Evolutionary conservation across 2,329 filamentous ascomycete genomes (phyloP), one percentile per base, ranked within the genome.

Genomic region (Alternaria brassicicola): DNA sequence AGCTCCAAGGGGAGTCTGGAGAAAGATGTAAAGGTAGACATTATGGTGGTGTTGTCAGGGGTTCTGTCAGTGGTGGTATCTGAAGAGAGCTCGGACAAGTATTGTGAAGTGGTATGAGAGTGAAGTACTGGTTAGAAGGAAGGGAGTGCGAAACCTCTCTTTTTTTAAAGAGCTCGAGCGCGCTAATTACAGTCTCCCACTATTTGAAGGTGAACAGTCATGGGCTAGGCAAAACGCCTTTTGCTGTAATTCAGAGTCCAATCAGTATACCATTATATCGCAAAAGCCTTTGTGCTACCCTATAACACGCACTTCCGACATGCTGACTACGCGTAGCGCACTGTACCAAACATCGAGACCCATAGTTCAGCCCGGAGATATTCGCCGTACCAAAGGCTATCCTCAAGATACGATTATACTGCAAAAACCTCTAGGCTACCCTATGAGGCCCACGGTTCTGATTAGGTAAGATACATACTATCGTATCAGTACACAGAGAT

Each of bases 1-100:
- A 52, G 17, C 53, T 56, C 47, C 39, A 45, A 45, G 13, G 53
- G 53, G 31, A 56, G 53, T 19, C 36, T 46, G 9, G 39, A 36
- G 46, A 56, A 56, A 23, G 12, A 7, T 21, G 28, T 52, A 19
- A 56, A 56, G 38, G 47, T 43, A 38, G 30, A 26, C 53, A 56
- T 56, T 13, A 13, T 45, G 17, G 15, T 36, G 19, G 21, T n/a
- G 30, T 42, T 33, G 13, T 35, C 43, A 42, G 43, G 36, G 3
- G n/a, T 26, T 15, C 26, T 51, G 45, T 30, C 19, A 43, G 8
- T 51, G 30, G 6, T 43, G 12, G 10, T 35, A 12, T 28, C 3
- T 50, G 21, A 17, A 50, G 28, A 33, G 43, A 47, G 15, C 19
- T 15, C 12, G 12, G 28, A 47, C 19, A n/a, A 33, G 13, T 47